These are phyloP conservation scores for Paramecium sexaurelia DNA, from an alignment of 73 alveolate species.

Conservation along the genomic window DNA sequence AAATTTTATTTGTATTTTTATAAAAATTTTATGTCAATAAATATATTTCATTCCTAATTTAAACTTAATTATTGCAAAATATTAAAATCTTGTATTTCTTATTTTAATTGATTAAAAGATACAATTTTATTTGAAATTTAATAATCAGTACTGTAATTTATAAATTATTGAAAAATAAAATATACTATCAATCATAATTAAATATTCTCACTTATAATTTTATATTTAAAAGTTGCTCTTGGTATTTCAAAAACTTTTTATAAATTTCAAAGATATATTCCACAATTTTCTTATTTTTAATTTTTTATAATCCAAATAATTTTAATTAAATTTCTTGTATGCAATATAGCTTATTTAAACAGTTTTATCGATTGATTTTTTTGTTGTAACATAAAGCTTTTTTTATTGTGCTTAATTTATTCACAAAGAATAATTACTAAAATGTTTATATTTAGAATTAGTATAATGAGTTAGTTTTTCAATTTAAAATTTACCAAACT, in stretches of 20 bases:
- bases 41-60: too few relatives aligned
- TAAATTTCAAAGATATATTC: neutral
- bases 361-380: neutral
- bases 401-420: neutral
- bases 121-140: too few relatives aligned
- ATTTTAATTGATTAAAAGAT: too few relatives aligned
- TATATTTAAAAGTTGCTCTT: neutral
- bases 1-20: too few relatives aligned
- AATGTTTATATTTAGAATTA: neutral
- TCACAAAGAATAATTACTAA: neutral
- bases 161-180: too few relatives aligned
- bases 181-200: too few relatives aligned
- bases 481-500: neutral
- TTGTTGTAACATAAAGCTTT: neutral
- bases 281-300: neutral
- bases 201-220: too few relatives aligned
- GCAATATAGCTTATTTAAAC: neutral
- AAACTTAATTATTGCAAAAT: too few relatives aligned
- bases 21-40: too few relatives aligned
- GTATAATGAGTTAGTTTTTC: neutral
- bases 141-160: too few relatives aligned
- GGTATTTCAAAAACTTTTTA: neutral
- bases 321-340: neutral
- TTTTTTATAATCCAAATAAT: neutral
- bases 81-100: too few relatives aligned